phyloP scores from a whole-genome alignment of 306 rosid genomes.

The Quercus glauca region DNA sequence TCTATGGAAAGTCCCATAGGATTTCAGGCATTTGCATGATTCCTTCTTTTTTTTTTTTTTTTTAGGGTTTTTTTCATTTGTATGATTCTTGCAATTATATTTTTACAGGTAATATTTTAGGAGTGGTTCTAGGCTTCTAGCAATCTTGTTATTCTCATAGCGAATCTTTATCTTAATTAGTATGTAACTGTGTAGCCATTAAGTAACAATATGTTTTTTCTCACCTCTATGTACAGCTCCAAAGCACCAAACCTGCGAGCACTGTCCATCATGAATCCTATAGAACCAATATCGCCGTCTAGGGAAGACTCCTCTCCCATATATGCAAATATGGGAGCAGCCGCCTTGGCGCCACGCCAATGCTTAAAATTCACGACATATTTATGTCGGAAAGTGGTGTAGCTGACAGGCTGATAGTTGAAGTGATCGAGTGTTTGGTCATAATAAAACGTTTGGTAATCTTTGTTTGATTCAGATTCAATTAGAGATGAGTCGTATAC shows the following conservation, averaged over 20 bases:
- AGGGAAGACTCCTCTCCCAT: slow-evolving; percentile 60
- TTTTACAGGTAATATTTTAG: too few relatives aligned
- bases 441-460: slow-evolving; percentile 45
- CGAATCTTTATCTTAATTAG: too few relatives aligned
- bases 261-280: slow-evolving; percentile 57
- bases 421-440: slow-evolving; percentile 69
- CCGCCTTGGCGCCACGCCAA: slow-evolving; percentile 59
- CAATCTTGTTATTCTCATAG: too few relatives aligned
- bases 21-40: too few relatives aligned
- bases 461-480: not conserved
- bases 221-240: slow-evolving; percentile 64
- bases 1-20: too few relatives aligned
- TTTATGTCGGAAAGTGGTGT: slow-evolving; percentile 51
- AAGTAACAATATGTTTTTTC: not conserved
- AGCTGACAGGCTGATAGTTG: slow-evolving; percentile 63
- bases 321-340: slow-evolving; percentile 63
- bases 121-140: too few relatives aligned
- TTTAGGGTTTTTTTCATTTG: too few relatives aligned
- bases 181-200: too few relatives aligned
- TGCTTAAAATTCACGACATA: slow-evolving; percentile 58
- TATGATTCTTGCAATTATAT: too few relatives aligned
- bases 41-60: too few relatives aligned
- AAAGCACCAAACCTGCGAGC: slow-evolving; percentile 63
- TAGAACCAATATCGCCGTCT: not conserved
- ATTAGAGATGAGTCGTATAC: too few relatives aligned